A percentile compares a stretch with the other conserved stretches of the same genome.
phyloP scores from a whole-genome alignment of 148 eudicot species.

The Rhododendron simsii region DNA sequence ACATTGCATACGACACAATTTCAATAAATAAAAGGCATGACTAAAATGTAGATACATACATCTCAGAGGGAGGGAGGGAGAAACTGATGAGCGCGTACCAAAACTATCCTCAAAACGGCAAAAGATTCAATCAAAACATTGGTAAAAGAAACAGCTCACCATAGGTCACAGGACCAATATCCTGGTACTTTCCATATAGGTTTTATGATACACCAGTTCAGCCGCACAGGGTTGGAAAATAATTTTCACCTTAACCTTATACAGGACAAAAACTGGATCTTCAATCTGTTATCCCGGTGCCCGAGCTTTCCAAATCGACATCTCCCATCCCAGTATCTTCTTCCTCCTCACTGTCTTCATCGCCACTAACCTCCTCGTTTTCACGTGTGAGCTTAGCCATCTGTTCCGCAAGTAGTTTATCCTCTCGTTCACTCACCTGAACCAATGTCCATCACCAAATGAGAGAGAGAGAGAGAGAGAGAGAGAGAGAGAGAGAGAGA shows the following conservation, averaged over 20 bases:
- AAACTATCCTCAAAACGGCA: not conserved
- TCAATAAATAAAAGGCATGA: not conserved
- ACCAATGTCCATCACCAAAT: not conserved
- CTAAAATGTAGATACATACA: not conserved
- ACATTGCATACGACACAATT: too few species aligned
- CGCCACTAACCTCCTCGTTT: slow-evolving; percentile 11
- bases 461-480: not conserved
- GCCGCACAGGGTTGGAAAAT: not conserved
- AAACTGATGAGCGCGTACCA: not conserved
- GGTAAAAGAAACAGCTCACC: slow-evolving; percentile 9
- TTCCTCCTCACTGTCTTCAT: slow-evolving; percentile 14
- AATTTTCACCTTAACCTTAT: not conserved
- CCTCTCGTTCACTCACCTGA: slow-evolving; percentile 15
- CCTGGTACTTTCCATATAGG: not conserved
- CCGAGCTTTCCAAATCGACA: slow-evolving; percentile 9
- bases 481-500: not conserved
- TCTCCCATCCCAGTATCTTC: slow-evolving; percentile 19
- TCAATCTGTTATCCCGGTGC: slow-evolving; percentile 9
- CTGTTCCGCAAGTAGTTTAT: slow-evolving; percentile 9
- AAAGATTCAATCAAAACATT: slow-evolving; percentile 2
- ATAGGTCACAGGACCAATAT: slow-evolving; percentile 4
- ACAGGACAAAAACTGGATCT: not conserved
- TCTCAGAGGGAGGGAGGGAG: not conserved
- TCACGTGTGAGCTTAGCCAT: slow-evolving; percentile 10
- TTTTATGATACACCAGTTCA: not conserved